phyloP scores from a whole-genome alignment of 495 filamentous ascomycete genomes.

The Hypoxylon fragiforme region DNA sequence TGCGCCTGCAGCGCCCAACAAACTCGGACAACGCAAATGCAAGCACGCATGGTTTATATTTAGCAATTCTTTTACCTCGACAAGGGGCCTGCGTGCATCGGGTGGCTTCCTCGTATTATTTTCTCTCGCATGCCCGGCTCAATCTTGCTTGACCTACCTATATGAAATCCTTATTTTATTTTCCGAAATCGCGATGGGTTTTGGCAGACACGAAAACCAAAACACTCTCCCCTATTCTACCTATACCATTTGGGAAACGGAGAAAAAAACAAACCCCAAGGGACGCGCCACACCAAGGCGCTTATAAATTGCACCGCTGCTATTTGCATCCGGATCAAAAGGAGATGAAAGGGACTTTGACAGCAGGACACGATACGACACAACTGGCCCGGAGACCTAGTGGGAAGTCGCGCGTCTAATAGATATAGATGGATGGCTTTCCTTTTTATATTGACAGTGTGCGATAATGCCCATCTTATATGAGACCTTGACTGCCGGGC shows the following conservation, averaged over 20 bases:
- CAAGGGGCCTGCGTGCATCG: conserved; percentile 1
- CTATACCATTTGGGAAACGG: no score
- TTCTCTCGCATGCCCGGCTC: no score
- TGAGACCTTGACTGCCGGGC: neutral
- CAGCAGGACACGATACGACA: no score
- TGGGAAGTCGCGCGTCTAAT: conserved; percentile 5
- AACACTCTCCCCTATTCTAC: no score
- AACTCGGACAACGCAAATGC: conserved; percentile 13
- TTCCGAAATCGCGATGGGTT: no score
- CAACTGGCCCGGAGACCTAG: conserved; percentile 1
- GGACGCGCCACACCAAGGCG: conserved; percentile 23
- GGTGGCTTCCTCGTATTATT: conserved; percentile 21
- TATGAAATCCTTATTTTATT: neutral
- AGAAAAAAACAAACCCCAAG: no score
- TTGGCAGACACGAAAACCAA: no score
- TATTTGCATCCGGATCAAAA: conserved; percentile 23
- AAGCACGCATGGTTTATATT: neutral
- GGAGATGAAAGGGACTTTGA: no score
- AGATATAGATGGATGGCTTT: neutral
- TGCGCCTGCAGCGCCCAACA: neutral
- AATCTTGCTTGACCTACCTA: no score
- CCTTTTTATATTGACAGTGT: neutral
- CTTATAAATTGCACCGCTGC: conserved; percentile 5
- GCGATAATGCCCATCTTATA: neutral
- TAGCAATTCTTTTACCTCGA: no score